These are phyloP conservation scores for Leccinum pseudoinsigne DNA, from an alignment of 1,284 basidiomycete species.

Conservation along the genomic window DNA sequence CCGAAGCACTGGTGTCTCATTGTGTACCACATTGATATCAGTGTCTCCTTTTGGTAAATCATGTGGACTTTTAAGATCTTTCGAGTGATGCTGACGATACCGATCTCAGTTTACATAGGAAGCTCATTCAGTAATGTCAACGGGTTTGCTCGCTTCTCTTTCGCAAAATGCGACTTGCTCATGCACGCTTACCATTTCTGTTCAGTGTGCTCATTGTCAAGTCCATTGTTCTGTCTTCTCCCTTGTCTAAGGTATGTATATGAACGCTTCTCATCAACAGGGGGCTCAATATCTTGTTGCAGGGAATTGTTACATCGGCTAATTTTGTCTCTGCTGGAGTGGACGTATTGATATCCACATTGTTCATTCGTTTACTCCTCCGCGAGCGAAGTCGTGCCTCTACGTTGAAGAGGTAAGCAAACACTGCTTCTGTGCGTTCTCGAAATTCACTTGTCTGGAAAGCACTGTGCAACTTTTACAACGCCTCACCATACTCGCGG, in stretches of 20 bases:
- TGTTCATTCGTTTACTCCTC: too few species aligned
- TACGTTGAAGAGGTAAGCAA: background rate
- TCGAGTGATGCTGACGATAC: background rate
- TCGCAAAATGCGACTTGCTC: background rate
- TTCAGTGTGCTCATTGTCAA: constrained; percentile 2
- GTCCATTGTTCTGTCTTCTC: background rate
- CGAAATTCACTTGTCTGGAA: background rate
- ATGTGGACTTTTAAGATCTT: background rate
- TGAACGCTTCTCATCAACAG: background rate
- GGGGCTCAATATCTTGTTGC: too few species aligned
- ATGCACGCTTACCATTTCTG: background rate
- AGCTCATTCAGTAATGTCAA: background rate
- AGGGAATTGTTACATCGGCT: too few species aligned
- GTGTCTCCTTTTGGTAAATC: background rate
- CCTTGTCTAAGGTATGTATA: constrained; percentile 6
- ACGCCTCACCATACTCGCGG: constrained; percentile 15
- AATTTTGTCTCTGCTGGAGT: too few species aligned
- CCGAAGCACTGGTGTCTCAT: background rate
- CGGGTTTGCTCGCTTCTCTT: constrained; percentile 4
- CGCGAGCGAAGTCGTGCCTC: too few species aligned
- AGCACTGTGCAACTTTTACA: constrained; percentile 14
- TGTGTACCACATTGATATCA: background rate
- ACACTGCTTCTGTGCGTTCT: background rate
- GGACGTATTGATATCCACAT: too few species aligned
- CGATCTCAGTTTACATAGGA: background rate